These are phyloP conservation scores for Neocatenulostroma microsporum DNA, from an alignment of 2,329 filamentous ascomycete genomes.

Conservation along the genomic window DNA sequence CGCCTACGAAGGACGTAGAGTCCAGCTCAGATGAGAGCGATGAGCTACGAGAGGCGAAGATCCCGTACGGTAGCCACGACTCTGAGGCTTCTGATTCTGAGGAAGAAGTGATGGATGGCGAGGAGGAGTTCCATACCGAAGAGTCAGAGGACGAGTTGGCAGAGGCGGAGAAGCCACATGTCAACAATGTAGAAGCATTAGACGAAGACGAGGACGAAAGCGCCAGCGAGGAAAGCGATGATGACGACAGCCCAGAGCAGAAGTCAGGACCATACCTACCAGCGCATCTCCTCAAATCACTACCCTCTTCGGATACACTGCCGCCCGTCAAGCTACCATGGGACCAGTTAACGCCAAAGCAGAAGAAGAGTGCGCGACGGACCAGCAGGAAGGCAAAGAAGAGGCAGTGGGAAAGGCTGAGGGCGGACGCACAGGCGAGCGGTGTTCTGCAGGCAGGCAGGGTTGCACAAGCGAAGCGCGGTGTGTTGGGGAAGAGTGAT, in stretches of 20 bases:
- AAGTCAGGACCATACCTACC: conserved; percentile 6
- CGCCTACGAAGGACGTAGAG: too few relatives aligned
- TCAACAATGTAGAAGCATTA: not conserved
- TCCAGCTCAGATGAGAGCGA: too few relatives aligned
- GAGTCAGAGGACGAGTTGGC: conserved; percentile 3
- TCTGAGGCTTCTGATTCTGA: too few relatives aligned
- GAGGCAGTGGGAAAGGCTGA: conserved; percentile 6
- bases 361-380: conserved; percentile 4
- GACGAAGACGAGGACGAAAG: conserved; percentile 4
- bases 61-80: too few relatives aligned
- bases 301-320: too few relatives aligned
- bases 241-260: not conserved
- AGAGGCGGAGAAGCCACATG: not conserved
- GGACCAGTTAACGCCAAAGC: conserved; percentile 7
- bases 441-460: conserved; percentile 17
- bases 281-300: conserved; percentile 8
- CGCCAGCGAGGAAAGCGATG: conserved; percentile 1
- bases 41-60: too few relatives aligned
- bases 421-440: conserved; percentile 9
- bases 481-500: conserved; percentile 6
- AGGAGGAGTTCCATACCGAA: conserved; percentile 9
- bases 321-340: conserved; percentile 3
- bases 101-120: not conserved
- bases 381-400: conserved; percentile 7
- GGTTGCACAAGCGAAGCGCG: conserved; percentile 14